Base-by-base conservation (phyloP, 768 basidiomycete species). In the Suillus cothurnatus region DNA sequence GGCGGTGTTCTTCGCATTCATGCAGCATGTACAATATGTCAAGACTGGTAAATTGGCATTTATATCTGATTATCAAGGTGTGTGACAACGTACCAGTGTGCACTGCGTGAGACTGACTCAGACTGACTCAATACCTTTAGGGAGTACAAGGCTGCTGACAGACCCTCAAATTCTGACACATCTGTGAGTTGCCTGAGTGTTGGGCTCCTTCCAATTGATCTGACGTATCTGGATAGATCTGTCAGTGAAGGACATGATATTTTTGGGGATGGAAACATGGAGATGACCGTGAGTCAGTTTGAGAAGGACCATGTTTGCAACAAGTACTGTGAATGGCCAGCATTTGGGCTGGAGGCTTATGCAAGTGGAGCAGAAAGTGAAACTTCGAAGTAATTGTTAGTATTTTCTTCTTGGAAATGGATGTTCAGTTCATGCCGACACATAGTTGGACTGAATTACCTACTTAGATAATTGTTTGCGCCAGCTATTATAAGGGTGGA, bases 21-120 rank as follows among this genome's bases (percentile, higher is more conserved):
- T 43, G 5, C 68, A 69, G 28, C 68, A 67, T n/a, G 26, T 69
- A 31, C 68, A 69, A 36, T 69, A 66, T 19, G 3, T 39, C 32
- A 59, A 38, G 34, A 64, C 66, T 0, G 28, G 53, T 69, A 64
- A 26, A 59, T 67, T 23, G 47, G 47, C 47, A 23, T 49, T 49
- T 49, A 49, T 49, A 14, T 64, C 68, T 11, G 61, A 69, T 34
- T 67, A 66, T 43, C 64, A 67, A 59, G 67, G 64, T 62, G n/a
- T 5, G 47, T 12, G 0, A 49, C 23, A 23, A 49, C 23, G 12
- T 49, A 49, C 23, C 47, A 49, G 47, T 49, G 47, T 49, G 47
- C n/a, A n/a, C 45, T 47, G 9, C 1, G 5, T 47, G 47, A 49
- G 47, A 49, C 47, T 49, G 47, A 49, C 47, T 6, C 47, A 49